These are phyloP conservation scores for Colletotrichum zoysiae DNA, from an alignment of 2,329 filamentous ascomycete genomes.

Conservation along the genomic window DNA sequence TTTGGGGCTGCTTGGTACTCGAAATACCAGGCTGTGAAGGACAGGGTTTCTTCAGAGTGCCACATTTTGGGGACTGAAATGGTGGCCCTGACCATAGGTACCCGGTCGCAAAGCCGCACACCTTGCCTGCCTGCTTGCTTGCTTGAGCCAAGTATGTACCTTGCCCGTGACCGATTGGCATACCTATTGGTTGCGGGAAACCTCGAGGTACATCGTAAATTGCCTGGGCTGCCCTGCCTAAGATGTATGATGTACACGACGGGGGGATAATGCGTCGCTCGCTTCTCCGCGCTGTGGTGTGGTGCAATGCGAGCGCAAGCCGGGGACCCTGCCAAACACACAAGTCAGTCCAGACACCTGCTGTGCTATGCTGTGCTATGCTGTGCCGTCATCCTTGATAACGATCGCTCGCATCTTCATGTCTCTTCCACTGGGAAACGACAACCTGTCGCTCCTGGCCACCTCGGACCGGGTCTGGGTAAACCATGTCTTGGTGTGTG, in stretches of 20 bases:
- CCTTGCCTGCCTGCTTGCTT: constrained; percentile 12
- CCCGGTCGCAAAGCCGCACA: constrained; percentile 30
- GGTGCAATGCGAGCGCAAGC: constrained; percentile 21
- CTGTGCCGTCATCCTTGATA: constrained; percentile 12
- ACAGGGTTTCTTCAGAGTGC: constrained; percentile 37
- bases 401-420: neutral
- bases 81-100: constrained; percentile 39
- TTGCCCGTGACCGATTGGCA: neutral
- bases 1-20: constrained; percentile 34
- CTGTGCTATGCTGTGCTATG: neutral
- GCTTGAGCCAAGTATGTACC: constrained; percentile 14
- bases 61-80: constrained; percentile 32
- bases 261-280: constrained; percentile 8
- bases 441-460: constrained; percentile 18
- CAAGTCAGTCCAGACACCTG: neutral
- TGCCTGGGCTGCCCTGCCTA: neutral
- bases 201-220: constrained; percentile 4
- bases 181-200: neutral
- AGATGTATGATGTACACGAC: neutral
- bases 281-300: constrained; percentile 29
- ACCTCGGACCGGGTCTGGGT: constrained; percentile 8
- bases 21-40: constrained; percentile 1
- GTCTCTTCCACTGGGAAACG: neutral
- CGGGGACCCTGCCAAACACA: neutral
- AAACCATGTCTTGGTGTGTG: neutral